Evolutionary conservation across 2,329 filamentous ascomycete species (phyloP), one percentile per base, ranked within the genome.

Genomic region (Verticillium albo-atrum): DNA sequence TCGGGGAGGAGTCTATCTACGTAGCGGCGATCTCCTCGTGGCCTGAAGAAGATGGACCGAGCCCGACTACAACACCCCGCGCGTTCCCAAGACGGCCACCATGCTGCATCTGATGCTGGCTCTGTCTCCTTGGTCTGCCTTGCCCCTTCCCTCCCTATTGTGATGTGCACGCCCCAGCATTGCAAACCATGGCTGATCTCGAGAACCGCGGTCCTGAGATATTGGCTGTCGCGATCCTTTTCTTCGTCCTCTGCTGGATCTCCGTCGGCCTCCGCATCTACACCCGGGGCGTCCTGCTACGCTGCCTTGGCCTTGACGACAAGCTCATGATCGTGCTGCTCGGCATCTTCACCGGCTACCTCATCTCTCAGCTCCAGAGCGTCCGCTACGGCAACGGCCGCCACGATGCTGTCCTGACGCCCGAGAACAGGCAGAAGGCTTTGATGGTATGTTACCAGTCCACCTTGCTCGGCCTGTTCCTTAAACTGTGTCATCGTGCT

Each of bases 221-320:
- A 53, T 53, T 62, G 54, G 71, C 62, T 5, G 63, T 71, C 54
- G 61, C 61, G 23, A 65, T 66, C 56, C 62, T 71, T 4, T 75
- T 79, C 53, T 47, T 78, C 17, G 58, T 72, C 5, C 52, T 78
- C 9, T 70, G 68, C 6, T 69, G 71, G 14, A 66, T 72, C 52
- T 64, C 72, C 6, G 69, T 68, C 1, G 25, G 61, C 3, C 61
- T 73, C 6, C 70, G 72, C 10, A 59, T 69, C 3, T 74, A 74
- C 58, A 72, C 70, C 15, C 70, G 71, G 34, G 68, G 60, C 6
- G 67, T 67, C 60, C 63, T 74, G 3, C 65, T 70, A 54, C 73
- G 72, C 59, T 65, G 69, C 0, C 72, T 74, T 54, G 66, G 63
- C 2, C 26, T 65, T 0, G 72, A 74, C 54, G 72, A 74, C 63